phyloP scores from a whole-genome alignment of 441 rosid genomes.

The Metrosideros polymorpha region DNA sequence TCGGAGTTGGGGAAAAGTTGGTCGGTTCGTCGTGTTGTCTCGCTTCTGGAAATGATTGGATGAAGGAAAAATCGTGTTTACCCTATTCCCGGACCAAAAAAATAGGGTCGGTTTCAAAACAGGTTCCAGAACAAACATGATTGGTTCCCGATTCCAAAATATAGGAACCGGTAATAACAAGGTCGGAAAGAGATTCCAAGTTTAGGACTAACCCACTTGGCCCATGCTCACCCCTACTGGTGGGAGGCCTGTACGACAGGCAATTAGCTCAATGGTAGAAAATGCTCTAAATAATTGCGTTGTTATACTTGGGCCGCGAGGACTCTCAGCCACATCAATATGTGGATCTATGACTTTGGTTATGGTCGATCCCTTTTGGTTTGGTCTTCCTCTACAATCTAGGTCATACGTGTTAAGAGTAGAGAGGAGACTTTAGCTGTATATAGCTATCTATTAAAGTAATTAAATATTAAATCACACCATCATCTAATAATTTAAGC shows the following conservation, averaged over 20 bases:
- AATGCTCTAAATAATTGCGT: background rate
- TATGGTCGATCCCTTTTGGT: background rate
- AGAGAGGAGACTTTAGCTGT: background rate
- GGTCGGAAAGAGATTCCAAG: too few relatives aligned
- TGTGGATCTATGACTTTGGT: background rate
- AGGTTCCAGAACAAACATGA: too few relatives aligned
- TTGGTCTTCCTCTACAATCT: background rate
- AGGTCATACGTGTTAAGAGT: background rate
- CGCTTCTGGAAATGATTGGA: constrained; percentile 13
- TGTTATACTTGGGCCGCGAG: background rate
- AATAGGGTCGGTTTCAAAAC: too few relatives aligned
- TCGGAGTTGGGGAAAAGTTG: background rate
- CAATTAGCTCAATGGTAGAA: background rate
- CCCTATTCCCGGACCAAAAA: too few relatives aligned
- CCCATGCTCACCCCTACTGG: too few relatives aligned
- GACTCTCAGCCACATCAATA: background rate
- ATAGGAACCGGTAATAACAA: too few relatives aligned
- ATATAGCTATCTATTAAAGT: background rate
- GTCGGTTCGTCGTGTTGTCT: background rate
- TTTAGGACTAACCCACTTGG: too few relatives aligned
- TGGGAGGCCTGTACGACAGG: background rate
- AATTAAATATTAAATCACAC: too few relatives aligned
- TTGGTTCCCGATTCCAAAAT: too few relatives aligned
- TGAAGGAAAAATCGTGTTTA: too few relatives aligned
- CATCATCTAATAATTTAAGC: too few relatives aligned